Percentiles rank a stretch among this genome's conserved stretches.
These are phyloP conservation scores for Ophiostoma ips DNA, from an alignment of 2,329 filamentous ascomycete genomes.

Conservation along the genomic window DNA sequence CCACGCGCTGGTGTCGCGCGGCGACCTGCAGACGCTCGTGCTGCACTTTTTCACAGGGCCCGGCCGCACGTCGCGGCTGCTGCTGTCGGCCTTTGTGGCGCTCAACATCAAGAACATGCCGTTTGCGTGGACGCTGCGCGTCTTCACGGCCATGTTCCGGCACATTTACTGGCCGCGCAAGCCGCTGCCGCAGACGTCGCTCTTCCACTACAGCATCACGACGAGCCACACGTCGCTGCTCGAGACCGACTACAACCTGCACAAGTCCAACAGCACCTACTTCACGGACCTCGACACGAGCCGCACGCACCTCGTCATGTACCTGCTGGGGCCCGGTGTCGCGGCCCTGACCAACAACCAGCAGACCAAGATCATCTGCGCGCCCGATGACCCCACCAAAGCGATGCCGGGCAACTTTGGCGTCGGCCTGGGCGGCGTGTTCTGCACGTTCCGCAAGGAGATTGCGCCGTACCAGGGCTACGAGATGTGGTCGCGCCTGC, in stretches of 20 bases:
- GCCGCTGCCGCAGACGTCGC: conserved; percentile 17
- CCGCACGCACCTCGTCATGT: conserved; percentile 65
- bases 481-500: conserved; percentile 58
- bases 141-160: conserved; percentile 23
- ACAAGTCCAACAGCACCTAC: conserved; percentile 50
- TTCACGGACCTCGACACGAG: conserved; percentile 76
- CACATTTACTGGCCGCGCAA: conserved; percentile 17
- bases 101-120: conserved; percentile 63
- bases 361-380: conserved; percentile 33
- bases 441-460: conserved; percentile 60
- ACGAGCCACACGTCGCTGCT: conserved; percentile 19
- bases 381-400: conserved; percentile 22
- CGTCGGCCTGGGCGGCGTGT: conserved; percentile 59
- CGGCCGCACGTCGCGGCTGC: conserved; percentile 36
- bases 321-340: conserved; percentile 48
- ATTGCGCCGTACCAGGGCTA: conserved; percentile 55
- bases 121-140: conserved; percentile 50
- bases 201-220: conserved; percentile 25
- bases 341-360: conserved; percentile 35
- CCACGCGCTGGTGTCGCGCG: conserved; percentile 23
- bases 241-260: conserved; percentile 27
- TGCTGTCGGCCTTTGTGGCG: conserved; percentile 40
- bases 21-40: conserved; percentile 27
- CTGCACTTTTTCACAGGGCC: conserved; percentile 38
- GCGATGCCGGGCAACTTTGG: conserved; percentile 39